Evolutionary conservation across 2,329 filamentous ascomycete species (phyloP), one percentile per base, ranked within the genome.

Genomic region (Myriosclerotinia curreyana): DNA sequence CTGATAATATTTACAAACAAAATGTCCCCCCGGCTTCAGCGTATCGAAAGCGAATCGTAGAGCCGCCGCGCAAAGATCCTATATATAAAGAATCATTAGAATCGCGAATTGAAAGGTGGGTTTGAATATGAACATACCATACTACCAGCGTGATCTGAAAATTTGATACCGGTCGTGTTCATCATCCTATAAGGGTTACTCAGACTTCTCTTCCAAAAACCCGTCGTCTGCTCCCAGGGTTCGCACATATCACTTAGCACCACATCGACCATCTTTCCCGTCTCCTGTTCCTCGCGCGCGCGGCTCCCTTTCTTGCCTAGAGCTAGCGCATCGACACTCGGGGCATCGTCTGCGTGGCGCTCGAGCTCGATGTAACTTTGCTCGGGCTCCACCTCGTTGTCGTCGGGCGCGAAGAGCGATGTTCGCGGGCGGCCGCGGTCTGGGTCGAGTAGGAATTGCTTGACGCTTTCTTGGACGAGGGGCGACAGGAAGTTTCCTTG

Each of bases 161-260:
- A 95, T 25, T 78, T 78, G 73, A 91, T 89, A 64, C 95, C 95
- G 79, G 90, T 96, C 72, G 94, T 97, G 78, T 99, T 99, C 92
- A 97, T 96, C 89, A 99, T 89, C 95, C 95, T 99, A 86, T 96
- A 95, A 69, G 92, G 92, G 85, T 95, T 90, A 94, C 88, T 96
- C 85, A 97, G 84, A 81, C 88, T 96, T 80, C 86, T 92, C 81
- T 90, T 88, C 80, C 86, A 88, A 80, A 90, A 92, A 74, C 88
- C 89, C 74, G 83, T 82, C 61, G 85, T 90, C 80, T 91, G 90
- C 73, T 86, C 82, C 92, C 92, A 97, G 89, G 95, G 93, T 83
- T 83, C 94, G 86, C 88, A 99, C 95, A 99, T 99, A 84, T 99
- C 95, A 86, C 92, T 96, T 75, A 99, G 81, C 75, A 99, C 91